Conservation (phyloP, 768 basidiomycete genomes). For the Boletellus sp. region DNA sequence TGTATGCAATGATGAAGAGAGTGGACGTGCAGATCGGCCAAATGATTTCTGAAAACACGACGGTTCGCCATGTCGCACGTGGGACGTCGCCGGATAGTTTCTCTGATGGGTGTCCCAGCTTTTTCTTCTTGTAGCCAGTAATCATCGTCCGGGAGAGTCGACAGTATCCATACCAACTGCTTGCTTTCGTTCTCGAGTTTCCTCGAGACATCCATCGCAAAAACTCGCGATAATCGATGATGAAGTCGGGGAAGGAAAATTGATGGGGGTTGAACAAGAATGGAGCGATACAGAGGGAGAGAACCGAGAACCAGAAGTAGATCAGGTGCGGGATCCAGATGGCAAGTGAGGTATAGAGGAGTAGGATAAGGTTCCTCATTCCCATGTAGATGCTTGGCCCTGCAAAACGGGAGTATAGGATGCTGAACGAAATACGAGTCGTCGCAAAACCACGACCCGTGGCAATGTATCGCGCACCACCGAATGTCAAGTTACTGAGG, state of each 20-base stretch:
- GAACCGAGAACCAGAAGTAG: slow-evolving; percentile 98
- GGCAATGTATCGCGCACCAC: slow-evolving; percentile 98
- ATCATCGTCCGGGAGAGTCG: slow-evolving; percentile 96
- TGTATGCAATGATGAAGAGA: slow-evolving; percentile 80
- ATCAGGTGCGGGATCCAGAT: slow-evolving; percentile 94
- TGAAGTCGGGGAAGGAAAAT: slow-evolving; percentile 94
- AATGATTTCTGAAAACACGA: slow-evolving; percentile 80
- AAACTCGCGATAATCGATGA: slow-evolving; percentile 98
- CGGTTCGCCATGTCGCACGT: slow-evolving; percentile 81
- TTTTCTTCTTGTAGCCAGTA: slow-evolving; percentile 99
- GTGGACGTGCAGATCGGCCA: slow-evolving; percentile 73
- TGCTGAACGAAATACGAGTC: slow-evolving; percentile 91
- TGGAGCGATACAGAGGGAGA: slow-evolving; percentile 92
- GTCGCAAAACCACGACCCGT: slow-evolving; percentile 99
- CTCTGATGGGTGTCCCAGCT: slow-evolving; percentile 95
- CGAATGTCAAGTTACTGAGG: slow-evolving; percentile 93
- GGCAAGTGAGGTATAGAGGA: slow-evolving; percentile 87
- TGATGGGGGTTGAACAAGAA: slow-evolving; percentile 99
- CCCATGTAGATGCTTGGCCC: slow-evolving; percentile 99
- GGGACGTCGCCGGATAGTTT: slow-evolving; percentile 94
- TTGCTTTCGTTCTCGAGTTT: slow-evolving; percentile 93
- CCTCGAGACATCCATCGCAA: slow-evolving; percentile 99
- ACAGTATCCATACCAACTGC: slow-evolving; percentile 99
- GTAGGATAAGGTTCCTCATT: slow-evolving; percentile 85
- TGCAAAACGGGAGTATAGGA: slow-evolving; percentile 97